A percentile compares a stretch with the other conserved stretches of the same genome.
Conservation (phyloP, 495 filamentous ascomycete species). For the Acidomyces sp. region DNA sequence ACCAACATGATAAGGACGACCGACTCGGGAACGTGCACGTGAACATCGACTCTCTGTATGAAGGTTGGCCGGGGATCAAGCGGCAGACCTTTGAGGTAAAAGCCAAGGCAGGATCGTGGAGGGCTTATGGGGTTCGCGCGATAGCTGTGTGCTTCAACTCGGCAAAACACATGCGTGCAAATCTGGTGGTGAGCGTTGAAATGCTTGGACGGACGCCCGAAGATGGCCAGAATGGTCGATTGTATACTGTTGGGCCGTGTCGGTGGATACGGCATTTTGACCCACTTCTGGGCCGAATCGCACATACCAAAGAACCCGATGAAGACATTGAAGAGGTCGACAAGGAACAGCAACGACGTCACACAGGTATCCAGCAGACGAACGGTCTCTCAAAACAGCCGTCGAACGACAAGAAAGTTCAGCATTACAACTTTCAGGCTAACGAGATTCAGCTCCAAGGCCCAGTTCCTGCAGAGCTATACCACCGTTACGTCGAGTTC, state of each 20-base stretch:
- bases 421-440: constrained; percentile 62
- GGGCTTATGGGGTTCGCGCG: constrained; percentile 61
- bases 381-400: neutral
- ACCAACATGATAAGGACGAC: constrained; percentile 76
- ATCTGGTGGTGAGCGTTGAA: constrained; percentile 56
- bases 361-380: no score
- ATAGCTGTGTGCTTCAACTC: constrained; percentile 44
- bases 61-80: constrained; percentile 54
- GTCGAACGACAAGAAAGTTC: constrained; percentile 13
- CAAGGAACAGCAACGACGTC: neutral
- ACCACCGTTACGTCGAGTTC: constrained; percentile 88
- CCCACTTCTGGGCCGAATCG: constrained; percentile 73
- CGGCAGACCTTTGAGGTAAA: constrained; percentile 57
- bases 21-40: constrained; percentile 72
- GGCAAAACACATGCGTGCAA: constrained; percentile 42
- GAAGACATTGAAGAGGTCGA: constrained; percentile 14
- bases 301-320: constrained; percentile 56
- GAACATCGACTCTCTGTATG: constrained; percentile 40
- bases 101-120: constrained; percentile 72
- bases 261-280: constrained; percentile 76
- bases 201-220: constrained; percentile 57
- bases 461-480: constrained; percentile 63
- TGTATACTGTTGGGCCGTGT: constrained; percentile 65
- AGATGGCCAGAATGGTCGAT: constrained; percentile 55
- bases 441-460: constrained; percentile 81